Base-by-base conservation (phyloP, 2,329 filamentous ascomycete genomes). In the Emericellopsis cladophorae region DNA sequence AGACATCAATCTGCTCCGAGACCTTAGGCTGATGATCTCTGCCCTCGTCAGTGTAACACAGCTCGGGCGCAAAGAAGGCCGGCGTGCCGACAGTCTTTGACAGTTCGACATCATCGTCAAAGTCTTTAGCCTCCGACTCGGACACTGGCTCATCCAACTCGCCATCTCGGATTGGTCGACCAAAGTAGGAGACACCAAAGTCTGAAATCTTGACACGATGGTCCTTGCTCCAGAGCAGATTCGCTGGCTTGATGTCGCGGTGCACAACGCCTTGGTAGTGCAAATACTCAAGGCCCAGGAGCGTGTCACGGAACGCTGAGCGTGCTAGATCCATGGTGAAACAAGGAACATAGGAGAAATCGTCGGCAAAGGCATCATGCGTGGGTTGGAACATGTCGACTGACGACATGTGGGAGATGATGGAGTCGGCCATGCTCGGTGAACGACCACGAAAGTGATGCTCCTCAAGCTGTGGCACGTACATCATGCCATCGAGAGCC, bases 21-120 rank as follows among this genome's bases (percentile, higher is more conserved):
- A 98, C 80, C 64, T 72, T 90, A 48, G 73, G 87, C 52, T 74
- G 83, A 54, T 72, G 78, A 51, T 62, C 70, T 35, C 32, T 35
- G 46, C 78, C 80, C 21, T 79, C 62, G 46, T 92, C 88, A 2
- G 86, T 93, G 57, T 89, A 92, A 63, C 92, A 98, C 31, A 98
- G 72, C 59, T 98, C 92, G 4, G 92, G 92, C 2, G 92, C 92
- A 55, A 95, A 98, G 62, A 98, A 98, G 2, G 90, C 92, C 6
- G 92, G 92, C 0, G 92, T 98, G 40, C 92, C 92, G 6, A 96
- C 92, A 2, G 92, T 96, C 68, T 96, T 96, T 45, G 92, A 90
- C n/a, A 98, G 69, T 57, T 96, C 92, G 45, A 94, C 78, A 46
- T 94, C 89, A 56, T 95, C 87, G 51, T 95, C 89, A 44, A 94